Evolutionary conservation across 2,329 filamentous ascomycete species (phyloP).

Genomic region (Coniochaeta ligniaria): DNA sequence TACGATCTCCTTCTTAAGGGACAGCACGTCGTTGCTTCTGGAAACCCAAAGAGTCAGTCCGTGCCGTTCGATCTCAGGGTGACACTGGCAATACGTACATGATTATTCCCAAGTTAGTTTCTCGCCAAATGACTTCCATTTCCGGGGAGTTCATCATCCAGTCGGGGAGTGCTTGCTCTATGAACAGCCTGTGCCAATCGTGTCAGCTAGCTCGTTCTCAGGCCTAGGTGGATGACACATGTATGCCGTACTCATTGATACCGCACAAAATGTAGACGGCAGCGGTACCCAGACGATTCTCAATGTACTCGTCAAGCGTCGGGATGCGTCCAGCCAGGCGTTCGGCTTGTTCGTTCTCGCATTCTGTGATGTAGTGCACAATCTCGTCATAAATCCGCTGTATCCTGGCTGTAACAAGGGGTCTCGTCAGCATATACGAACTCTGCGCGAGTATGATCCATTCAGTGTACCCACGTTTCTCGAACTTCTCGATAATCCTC

Average conservation of each 20-base stretch:
- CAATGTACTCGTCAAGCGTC: constrained; percentile 10
- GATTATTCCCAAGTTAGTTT: constrained; percentile 13
- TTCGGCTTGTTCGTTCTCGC: constrained; percentile 10
- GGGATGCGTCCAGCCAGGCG: constrained; percentile 11
- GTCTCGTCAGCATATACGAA: neutral
- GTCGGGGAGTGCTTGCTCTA: constrained; percentile 6
- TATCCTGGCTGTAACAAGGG: constrained; percentile 4
- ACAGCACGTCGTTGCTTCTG: constrained; percentile 14
- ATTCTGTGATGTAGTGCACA: constrained; percentile 9
- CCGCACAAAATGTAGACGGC: constrained; percentile 11
- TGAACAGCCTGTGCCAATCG: constrained; percentile 4
- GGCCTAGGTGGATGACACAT: no score
- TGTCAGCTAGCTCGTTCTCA: neutral
- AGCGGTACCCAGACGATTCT: constrained; percentile 11
- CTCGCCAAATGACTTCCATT: constrained; percentile 9
- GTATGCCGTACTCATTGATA: constrained; percentile 10
- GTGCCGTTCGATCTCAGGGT: neutral
- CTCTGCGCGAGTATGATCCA: neutral
- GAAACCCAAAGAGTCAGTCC: neutral
- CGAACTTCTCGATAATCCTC: constrained; percentile 8
- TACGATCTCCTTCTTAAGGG: constrained; percentile 15
- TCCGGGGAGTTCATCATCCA: constrained; percentile 12
- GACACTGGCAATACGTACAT: constrained; percentile 5
- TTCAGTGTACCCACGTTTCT: constrained; percentile 4
- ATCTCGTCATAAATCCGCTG: constrained; percentile 10